Evolutionary conservation across 495 filamentous ascomycete species (phyloP).

Genomic region (Talaromyces trachyspermus): DNA sequence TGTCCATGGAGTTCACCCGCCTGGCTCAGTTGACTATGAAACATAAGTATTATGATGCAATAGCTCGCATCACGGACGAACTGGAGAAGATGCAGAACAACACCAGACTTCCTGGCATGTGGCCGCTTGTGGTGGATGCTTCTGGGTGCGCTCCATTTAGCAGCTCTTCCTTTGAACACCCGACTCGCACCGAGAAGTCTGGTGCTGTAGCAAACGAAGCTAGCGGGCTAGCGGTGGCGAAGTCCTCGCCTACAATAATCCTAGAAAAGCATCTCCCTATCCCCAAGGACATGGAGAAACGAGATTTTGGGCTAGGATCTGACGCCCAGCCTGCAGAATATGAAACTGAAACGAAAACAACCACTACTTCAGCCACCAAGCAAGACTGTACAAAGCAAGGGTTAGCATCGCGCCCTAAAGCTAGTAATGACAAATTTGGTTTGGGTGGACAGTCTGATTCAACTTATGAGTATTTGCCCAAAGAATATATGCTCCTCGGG

Average conservation of each 20-base stretch:
- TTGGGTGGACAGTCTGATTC: conserved; percentile 86
- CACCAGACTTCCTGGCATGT: conserved; percentile 75
- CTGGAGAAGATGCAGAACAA: conserved; percentile 70
- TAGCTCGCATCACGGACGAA: conserved; percentile 84
- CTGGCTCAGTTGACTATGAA: conserved; percentile 86
- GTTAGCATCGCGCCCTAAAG: conserved; percentile 28
- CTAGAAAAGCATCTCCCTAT: background rate
- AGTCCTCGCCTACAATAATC: conserved; percentile 15
- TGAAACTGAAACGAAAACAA: background rate
- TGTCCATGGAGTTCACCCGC: conserved; percentile 92
- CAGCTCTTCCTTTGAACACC: conserved; percentile 4
- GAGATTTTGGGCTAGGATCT: conserved; percentile 16
- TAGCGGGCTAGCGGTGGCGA: conserved; percentile 6
- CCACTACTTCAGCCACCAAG: background rate
- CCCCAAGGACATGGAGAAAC: conserved; percentile 18
- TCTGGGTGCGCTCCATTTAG: conserved; percentile 49
- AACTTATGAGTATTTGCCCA: conserved; percentile 92
- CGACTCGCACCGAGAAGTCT: background rate
- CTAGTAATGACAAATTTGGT: conserved; percentile 43
- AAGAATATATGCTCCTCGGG: conserved; percentile 73
- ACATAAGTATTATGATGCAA: conserved; percentile 86
- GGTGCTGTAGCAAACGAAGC: conserved; percentile 9
- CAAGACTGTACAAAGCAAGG: conserved; percentile 48
- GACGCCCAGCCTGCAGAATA: conserved; percentile 24
- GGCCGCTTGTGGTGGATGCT: conserved; percentile 75